phyloP scores from a whole-genome alignment of 805 yeast genomes.

The Candida wancherniae region DNA sequence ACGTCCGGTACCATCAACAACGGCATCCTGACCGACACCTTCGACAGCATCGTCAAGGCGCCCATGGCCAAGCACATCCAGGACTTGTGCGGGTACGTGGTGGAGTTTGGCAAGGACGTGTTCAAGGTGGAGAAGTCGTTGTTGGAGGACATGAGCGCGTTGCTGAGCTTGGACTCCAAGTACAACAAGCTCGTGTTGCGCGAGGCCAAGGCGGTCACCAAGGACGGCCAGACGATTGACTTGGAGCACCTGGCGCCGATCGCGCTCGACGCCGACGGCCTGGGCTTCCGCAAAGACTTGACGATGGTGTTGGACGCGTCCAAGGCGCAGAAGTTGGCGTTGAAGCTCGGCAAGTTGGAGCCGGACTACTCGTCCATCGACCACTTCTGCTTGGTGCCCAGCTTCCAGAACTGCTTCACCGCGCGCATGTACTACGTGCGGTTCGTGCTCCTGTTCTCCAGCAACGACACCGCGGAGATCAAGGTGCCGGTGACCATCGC shows the following conservation, averaged over 20 bases:
- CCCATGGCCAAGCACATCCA: constrained; percentile 29
- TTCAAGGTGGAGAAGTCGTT: constrained; percentile 26
- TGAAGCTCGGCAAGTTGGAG: constrained; percentile 5
- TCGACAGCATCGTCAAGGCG: constrained; percentile 27
- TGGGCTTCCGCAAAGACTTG: constrained; percentile 19
- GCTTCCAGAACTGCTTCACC: constrained; percentile 33
- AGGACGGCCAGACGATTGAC: constrained; percentile 19
- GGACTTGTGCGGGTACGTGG: constrained; percentile 23
- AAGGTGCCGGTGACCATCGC: constrained; percentile 30
- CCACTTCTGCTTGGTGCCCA: constrained; percentile 34
- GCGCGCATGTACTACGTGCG: constrained; percentile 33
- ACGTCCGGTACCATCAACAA: constrained; percentile 5
- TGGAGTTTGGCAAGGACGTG: constrained; percentile 21
- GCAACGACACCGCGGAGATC: constrained; percentile 19
- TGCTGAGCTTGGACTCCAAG: constrained; percentile 28
- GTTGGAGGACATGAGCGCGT: constrained; percentile 26
- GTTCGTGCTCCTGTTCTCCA: constrained; percentile 17
- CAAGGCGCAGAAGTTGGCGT: constrained; percentile 18
- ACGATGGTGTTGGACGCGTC: constrained; percentile 24
- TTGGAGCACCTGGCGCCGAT: constrained; percentile 2
- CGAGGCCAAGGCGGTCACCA: constrained; percentile 15
- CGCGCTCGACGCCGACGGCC: constrained; percentile 8
- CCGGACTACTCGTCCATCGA: constrained; percentile 14
- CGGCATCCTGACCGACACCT: constrained; percentile 22
- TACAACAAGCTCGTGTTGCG: constrained; percentile 24